Evolutionary conservation across 2,329 filamentous ascomycete genomes (phyloP).

Genomic region (Ceratocystis ficicola): DNA sequence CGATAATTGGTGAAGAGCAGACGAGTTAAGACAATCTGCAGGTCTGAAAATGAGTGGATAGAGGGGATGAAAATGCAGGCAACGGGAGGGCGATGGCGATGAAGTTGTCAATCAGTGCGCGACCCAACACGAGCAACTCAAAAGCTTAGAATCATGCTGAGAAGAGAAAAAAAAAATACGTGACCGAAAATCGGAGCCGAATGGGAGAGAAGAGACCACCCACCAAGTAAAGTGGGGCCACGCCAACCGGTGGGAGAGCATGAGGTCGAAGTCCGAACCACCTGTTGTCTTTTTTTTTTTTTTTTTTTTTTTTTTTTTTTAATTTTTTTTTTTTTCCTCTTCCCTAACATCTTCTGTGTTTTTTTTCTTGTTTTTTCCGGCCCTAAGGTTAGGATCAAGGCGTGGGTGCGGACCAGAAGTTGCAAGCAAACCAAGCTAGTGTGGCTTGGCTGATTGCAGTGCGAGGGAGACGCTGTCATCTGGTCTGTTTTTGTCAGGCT

Average conservation of each 20-base stretch:
- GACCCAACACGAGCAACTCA: not conserved
- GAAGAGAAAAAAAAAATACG: conserved; percentile 11
- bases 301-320: no score
- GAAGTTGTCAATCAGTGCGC: not conserved
- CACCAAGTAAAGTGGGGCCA: not conserved
- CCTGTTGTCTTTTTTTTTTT: not conserved
- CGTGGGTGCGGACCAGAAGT: no score
- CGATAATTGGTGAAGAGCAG: not conserved
- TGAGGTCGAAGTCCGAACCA: not conserved
- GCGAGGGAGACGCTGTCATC: no score
- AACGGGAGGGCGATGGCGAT: not conserved
- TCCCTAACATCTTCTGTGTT: no score
- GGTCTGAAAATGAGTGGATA: not conserved
- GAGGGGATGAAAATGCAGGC: not conserved
- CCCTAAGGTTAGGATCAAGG: no score
- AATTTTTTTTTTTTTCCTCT: no score
- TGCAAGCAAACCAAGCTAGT: no score
- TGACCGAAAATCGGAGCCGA: conserved; percentile 22
- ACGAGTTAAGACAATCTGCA: not conserved
- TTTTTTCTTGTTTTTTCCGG: no score
- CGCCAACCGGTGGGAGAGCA: not conserved
- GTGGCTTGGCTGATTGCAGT: no score
- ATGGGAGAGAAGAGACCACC: not conserved
- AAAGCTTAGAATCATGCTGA: not conserved
- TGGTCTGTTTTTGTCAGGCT: no score